Base-by-base conservation (phyloP, 2,329 filamentous ascomycete genomes). In the Dactylonectria estremocensis region DNA sequence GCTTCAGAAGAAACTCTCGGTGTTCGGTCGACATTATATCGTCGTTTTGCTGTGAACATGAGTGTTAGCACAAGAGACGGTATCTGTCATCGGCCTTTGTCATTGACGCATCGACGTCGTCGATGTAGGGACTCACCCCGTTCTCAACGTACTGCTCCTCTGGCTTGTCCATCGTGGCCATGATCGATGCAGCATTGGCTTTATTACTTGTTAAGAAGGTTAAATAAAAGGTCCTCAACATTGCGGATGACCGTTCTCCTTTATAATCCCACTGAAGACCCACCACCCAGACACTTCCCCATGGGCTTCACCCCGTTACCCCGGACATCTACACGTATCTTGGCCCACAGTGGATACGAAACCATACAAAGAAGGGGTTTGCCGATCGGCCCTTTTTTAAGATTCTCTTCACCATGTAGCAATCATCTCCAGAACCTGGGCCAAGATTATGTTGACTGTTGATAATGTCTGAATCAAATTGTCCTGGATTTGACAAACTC, bases 91-190 rank as follows among this genome's bases (percentile, higher is more conserved):
- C 20, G 7, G 6, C 11, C 3, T 16, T 24, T 16, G 22, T 45
- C 11, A 14, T n/a, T 8, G n/a, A 18, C 40, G 9, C n/a, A 13
- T 13, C 6, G 5, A 28, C 11, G 40, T 16, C 3, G 5, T 14
- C 18, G n/a, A n/a, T 28, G 24, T 7, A 7, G 7, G 24, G 24
- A 60, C 63, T 61, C n/a, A 65, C 56, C 13, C 56, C 56, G 18
- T 56, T 59, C 45, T 65, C 63, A 33, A 65, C 45, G 56, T 65
- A 65, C 14, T 50, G 50, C 50, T 49, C 49, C 50, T 65, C 63
- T 6, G 63, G 63, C 20, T 65, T 66, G 22, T 66, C 57, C 43
- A 54, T 61, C 43, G 50, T 16, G 6, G 56, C 24, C 35, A 56
- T 56, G n/a, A 18, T 56, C 24, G n/a, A 7, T 37, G 7, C n/a